phyloP scores from a whole-genome alignment of 768 basidiomycete genomes.

The Hericium alpestre region DNA sequence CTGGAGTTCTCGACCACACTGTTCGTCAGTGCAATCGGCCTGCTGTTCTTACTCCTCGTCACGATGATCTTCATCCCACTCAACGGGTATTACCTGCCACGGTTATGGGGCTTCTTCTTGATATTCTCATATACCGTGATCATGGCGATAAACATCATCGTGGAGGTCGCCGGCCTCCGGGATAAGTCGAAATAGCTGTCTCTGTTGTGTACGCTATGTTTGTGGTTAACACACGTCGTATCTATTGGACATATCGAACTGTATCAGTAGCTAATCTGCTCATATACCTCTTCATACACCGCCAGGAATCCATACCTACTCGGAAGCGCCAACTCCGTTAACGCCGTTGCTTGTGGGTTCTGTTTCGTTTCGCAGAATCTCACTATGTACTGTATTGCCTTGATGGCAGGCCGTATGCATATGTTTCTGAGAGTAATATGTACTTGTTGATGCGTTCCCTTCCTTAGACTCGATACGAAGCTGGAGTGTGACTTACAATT shows the following conservation, averaged over 20 bases:
- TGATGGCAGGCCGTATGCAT: too few relatives aligned
- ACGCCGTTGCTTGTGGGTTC: too few relatives aligned
- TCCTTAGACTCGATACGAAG: too few relatives aligned
- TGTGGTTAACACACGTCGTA: too few relatives aligned
- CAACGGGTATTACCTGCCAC: constrained; percentile 72
- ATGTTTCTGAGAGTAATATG: too few relatives aligned
- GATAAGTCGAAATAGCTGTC: not conserved
- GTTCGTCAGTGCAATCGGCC: constrained; percentile 70
- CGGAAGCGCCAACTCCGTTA: too few relatives aligned
- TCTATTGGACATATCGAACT: not conserved
- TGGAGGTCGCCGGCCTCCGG: constrained; percentile 42
- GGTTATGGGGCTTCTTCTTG: constrained; percentile 74
- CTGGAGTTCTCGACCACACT: constrained; percentile 77
- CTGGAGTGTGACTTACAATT: too few relatives aligned
- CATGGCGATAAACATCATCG: constrained; percentile 71
- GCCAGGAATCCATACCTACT: too few relatives aligned
- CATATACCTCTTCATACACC: not conserved
- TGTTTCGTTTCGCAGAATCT: too few relatives aligned
- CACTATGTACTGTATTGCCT: too few relatives aligned
- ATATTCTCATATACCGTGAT: constrained; percentile 63
- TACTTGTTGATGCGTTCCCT: too few relatives aligned
- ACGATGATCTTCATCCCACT: constrained; percentile 80
- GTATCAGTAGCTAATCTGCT: not conserved
- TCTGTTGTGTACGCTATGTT: not conserved
- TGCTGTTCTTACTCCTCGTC: constrained; percentile 62